A percentile compares a stretch with the other conserved stretches of the same genome.
Conservation (phyloP, 1,284 basidiomycete genomes). For the Cutaneotrichosporon sp. region DNA sequence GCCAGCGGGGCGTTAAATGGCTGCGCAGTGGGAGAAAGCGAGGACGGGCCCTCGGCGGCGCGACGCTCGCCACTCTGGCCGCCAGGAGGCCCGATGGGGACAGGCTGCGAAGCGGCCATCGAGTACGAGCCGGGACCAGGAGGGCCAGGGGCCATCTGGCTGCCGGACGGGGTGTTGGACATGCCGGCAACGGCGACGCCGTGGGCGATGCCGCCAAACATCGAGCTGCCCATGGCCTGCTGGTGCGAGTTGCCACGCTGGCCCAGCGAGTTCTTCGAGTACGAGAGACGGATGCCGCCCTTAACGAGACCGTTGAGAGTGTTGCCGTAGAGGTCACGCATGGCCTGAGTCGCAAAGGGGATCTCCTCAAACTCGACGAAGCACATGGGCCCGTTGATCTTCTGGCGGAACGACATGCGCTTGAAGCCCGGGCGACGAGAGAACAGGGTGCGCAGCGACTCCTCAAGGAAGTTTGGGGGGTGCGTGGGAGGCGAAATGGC, state of each 20-base stretch:
- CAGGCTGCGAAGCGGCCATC: conserved; percentile 18
- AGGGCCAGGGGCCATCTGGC: conserved; percentile 15
- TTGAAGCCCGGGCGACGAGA: conserved; percentile 77
- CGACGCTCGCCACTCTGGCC: conserved; percentile 17
- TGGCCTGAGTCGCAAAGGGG: conserved; percentile 73
- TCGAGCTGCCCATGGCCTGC: conserved; percentile 32
- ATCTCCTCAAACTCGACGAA: conserved; percentile 98
- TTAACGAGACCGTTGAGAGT: conserved; percentile 87
- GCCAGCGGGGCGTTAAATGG: conserved; percentile 44
- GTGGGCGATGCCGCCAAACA: conserved; percentile 50
- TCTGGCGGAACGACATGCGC: conserved; percentile 90
- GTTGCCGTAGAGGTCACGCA: conserved; percentile 89
- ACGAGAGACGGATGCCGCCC: conserved; percentile 91
- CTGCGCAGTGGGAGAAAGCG: conserved; percentile 48
- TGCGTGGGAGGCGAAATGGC: conserved; percentile 65
- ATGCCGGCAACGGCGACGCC: conserved; percentile 49
- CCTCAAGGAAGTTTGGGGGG: conserved; percentile 78
- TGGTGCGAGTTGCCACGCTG: conserved; percentile 49
- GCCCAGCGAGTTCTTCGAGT: conserved; percentile 92
- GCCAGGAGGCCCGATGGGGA: conserved; percentile 20
- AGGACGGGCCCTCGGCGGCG: conserved; percentile 25
- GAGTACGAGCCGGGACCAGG: conserved; percentile 8
- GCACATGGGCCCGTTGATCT: conserved; percentile 96
- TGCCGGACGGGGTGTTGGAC: conserved; percentile 22
- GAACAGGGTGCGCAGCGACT: conserved; percentile 79